Conservation (phyloP, 2,329 filamentous ascomycete species). For the Colletotrichum cuscutae region DNA sequence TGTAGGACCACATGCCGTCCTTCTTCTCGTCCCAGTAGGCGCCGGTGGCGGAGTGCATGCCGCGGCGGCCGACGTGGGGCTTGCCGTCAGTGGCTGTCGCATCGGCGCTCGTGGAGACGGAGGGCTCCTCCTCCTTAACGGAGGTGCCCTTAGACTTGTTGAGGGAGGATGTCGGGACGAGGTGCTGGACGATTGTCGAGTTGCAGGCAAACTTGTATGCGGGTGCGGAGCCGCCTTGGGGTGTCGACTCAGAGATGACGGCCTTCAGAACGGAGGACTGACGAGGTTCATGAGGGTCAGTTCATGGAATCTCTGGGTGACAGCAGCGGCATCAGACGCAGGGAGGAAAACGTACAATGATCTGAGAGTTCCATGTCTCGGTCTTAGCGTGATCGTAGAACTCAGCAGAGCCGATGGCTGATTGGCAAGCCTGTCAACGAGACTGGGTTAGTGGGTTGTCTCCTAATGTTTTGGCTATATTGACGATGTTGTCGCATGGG, state of each 20-base stretch:
- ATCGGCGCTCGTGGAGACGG: constrained; percentile 64
- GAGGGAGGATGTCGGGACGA: constrained; percentile 73
- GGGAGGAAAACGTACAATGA: constrained; percentile 75
- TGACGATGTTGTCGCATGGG: background rate
- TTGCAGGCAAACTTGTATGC: constrained; percentile 95
- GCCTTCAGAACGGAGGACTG: constrained; percentile 82
- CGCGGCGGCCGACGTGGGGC: constrained; percentile 83
- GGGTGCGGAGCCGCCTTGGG: constrained; percentile 66
- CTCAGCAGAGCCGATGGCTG: constrained; percentile 77
- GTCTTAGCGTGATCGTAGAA: constrained; percentile 91
- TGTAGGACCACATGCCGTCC: constrained; percentile 90
- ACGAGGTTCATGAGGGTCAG: constrained; percentile 22
- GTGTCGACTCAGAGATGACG: constrained; percentile 79
- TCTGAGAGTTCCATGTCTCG: constrained; percentile 87
- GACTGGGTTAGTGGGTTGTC: constrained; percentile 32
- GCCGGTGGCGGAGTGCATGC: constrained; percentile 88
- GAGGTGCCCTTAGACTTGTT: constrained; percentile 69
- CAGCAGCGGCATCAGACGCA: too few relatives aligned
- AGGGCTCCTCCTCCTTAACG: constrained; percentile 59
- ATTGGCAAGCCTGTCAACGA: constrained; percentile 77
- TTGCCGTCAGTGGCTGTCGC: constrained; percentile 70
- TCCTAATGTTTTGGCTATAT: background rate
- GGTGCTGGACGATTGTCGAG: constrained; percentile 97
- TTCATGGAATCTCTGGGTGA: background rate
- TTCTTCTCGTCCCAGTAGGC: constrained; percentile 93